Percentiles rank a stretch among this genome's conserved stretches.
Conservation (phyloP, 805 yeast genomes). For the Teunomyces barrocoloradensis region DNA sequence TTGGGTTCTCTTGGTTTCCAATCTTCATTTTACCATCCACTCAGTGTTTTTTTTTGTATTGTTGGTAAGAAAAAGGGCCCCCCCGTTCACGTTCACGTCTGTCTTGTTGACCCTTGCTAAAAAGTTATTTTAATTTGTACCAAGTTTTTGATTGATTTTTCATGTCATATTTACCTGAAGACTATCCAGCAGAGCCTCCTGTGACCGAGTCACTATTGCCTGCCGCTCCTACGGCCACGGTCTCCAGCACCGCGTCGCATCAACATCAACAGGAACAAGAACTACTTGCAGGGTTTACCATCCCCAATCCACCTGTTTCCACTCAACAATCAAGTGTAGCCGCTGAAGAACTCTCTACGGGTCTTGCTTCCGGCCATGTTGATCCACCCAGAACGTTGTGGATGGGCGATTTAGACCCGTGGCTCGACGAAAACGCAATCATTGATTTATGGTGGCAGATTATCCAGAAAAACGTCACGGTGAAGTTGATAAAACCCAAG, state of each 20-base stretch:
- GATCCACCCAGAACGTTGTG: conserved; percentile 71
- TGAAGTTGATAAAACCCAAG: conserved; percentile 60
- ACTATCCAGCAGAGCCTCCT: not conserved
- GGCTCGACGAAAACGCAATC: conserved; percentile 64
- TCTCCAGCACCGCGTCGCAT: conserved; percentile 34
- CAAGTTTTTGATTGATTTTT: not conserved
- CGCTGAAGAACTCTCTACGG: conserved; percentile 17
- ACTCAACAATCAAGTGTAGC: conserved; percentile 36
- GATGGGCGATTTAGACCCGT: conserved; percentile 88
- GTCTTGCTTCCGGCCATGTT: conserved; percentile 9
- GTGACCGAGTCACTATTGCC: conserved; percentile 2
- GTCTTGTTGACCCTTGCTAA: too few species aligned
- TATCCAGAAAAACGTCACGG: conserved; percentile 54
- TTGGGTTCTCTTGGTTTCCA: not conserved
- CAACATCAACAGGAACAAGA: conserved; percentile 46
- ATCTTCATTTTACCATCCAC: too few species aligned
- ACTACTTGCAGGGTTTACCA: conserved; percentile 34
- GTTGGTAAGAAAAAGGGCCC: too few species aligned
- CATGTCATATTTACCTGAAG: conserved; percentile 3
- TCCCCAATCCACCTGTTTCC: conserved; percentile 42
- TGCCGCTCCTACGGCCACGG: conserved; percentile 9
- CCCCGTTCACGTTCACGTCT: too few species aligned
- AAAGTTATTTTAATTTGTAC: too few species aligned
- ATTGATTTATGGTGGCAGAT: conserved; percentile 57
- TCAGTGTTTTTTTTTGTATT: too few species aligned